Conservation (phyloP, 1,284 basidiomycete genomes). For the Rugosomyces carneus region DNA sequence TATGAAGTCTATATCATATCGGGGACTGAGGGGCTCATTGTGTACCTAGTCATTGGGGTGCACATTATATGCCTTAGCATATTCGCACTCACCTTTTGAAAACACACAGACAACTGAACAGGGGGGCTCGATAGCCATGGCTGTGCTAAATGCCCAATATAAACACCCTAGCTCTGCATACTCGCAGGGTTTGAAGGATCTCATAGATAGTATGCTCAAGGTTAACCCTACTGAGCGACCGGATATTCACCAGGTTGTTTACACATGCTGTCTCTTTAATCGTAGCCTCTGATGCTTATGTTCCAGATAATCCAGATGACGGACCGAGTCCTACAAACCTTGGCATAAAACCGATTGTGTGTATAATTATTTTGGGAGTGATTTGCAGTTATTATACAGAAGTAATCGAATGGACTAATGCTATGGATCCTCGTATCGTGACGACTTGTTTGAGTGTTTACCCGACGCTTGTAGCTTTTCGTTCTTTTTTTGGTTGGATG, state of each 20-base stretch:
- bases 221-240: slow-evolving; percentile 77
- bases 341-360: slow-evolving; percentile 32
- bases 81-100: slow-evolving; percentile 92
- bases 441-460: not conserved
- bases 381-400: slow-evolving; percentile 5
- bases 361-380: slow-evolving; percentile 3
- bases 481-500: not conserved
- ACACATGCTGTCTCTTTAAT: not conserved
- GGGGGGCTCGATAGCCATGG: slow-evolving; percentile 92
- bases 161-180: slow-evolving; percentile 80
- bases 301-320: slow-evolving; percentile 66
- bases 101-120: slow-evolving; percentile 81
- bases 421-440: not conserved
- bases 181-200: slow-evolving; percentile 70
- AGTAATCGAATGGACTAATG: slow-evolving; percentile 5
- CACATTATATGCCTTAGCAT: slow-evolving; percentile 86
- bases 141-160: slow-evolving; percentile 86
- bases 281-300: not conserved
- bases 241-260: slow-evolving; percentile 73
- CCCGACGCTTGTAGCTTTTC: not conserved
- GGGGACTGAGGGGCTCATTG: slow-evolving; percentile 6
- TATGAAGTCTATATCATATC: slow-evolving; percentile 30
- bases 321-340: slow-evolving; percentile 54
- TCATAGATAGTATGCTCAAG: slow-evolving; percentile 82
- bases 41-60: slow-evolving; percentile 79